Evolutionary conservation across 169 alveolate genomes (phyloP), one percentile per base, ranked within the genome.

Genomic region (Babesia ovata): DNA sequence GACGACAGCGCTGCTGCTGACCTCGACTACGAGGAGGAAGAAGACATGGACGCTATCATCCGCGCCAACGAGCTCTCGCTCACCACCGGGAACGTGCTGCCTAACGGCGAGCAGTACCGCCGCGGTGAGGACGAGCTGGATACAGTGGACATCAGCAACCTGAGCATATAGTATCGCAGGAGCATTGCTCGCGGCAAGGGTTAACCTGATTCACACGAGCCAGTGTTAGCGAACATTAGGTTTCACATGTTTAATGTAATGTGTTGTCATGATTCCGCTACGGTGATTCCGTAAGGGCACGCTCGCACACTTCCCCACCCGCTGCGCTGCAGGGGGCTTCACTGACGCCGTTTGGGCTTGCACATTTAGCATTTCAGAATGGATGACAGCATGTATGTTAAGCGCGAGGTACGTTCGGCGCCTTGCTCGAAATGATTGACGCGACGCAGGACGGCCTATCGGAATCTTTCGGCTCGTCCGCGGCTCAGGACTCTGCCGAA

Each of bases 1-100:
- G 90, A 83, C 70, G 90, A 83, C 67, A 63, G 81, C 26, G 90
- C 90, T 21, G 90, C 86, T 44, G 90, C 42, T 11, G 90, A 75
- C 60, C 50, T 83, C 39, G 90, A 75, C 63, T 83, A 83, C 77
- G 90, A 69, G 24, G 90, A 83, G 17, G 86, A 83, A 12, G 73
- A 52, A 45, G 86, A 83, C 49, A 39, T 83, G 24, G 86, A 83
- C 24, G 90, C 75, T 29, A 67, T 83, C 49, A 75, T 75, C 28
- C 59, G 58, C 52, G 79, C 75, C 75, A 83, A 75, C 58, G 84
- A 83, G 49, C 44, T 44, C 0, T 29, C 72, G 26, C 54, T 78
- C 33, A 45, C 75, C 14, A 78, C 74, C 21, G 87, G 87, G 16
- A 78, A 78, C 79, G 75, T 78, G 13, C 59, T 78, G 50, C 87